phyloP scores from a whole-genome alignment of 1,284 basidiomycete genomes.

The Tilletia caries region DNA sequence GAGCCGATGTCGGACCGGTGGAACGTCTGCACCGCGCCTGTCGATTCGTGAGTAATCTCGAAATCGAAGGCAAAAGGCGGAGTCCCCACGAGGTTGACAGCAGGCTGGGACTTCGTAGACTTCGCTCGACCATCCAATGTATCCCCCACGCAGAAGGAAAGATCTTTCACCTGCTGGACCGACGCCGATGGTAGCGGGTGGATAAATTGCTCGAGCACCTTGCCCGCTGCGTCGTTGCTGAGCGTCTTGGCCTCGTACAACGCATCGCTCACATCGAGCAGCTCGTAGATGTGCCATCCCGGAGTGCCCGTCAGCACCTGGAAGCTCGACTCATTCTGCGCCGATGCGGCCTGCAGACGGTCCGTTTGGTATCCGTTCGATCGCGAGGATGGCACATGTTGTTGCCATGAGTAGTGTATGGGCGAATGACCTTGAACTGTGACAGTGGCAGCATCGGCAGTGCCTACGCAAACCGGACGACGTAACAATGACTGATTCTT shows the following conservation, averaged over 20 bases:
- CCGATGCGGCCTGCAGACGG: slow-evolving; percentile 69
- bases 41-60: slow-evolving; percentile 61
- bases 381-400: slow-evolving; percentile 24
- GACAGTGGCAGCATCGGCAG: slow-evolving; percentile 73
- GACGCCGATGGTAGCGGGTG: slow-evolving; percentile 31
- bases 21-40: slow-evolving; percentile 60
- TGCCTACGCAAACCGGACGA: slow-evolving; percentile 74
- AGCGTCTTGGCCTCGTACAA: slow-evolving; percentile 62
- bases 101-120: slow-evolving; percentile 18
- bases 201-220: slow-evolving; percentile 41
- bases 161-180: slow-evolving; percentile 58
- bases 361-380: slow-evolving; percentile 35
- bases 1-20: slow-evolving; percentile 64
- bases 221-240: slow-evolving; percentile 57
- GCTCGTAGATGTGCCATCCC: slow-evolving; percentile 81
- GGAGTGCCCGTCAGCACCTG: slow-evolving; percentile 75
- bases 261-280: slow-evolving; percentile 80
- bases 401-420: slow-evolving; percentile 35
- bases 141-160: slow-evolving; percentile 63
- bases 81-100: slow-evolving; percentile 64
- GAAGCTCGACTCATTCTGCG: slow-evolving; percentile 75
- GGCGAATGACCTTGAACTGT: slow-evolving; percentile 66
- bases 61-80: slow-evolving; percentile 80
- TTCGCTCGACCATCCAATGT: slow-evolving; percentile 25
- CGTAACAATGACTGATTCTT: slow-evolving; percentile 58